A percentile compares a stretch with the other conserved stretches of the same genome.
These are phyloP conservation scores for Petunia hybrid DNA, from an alignment of 305 asterid genomes.

Conservation along the genomic window DNA sequence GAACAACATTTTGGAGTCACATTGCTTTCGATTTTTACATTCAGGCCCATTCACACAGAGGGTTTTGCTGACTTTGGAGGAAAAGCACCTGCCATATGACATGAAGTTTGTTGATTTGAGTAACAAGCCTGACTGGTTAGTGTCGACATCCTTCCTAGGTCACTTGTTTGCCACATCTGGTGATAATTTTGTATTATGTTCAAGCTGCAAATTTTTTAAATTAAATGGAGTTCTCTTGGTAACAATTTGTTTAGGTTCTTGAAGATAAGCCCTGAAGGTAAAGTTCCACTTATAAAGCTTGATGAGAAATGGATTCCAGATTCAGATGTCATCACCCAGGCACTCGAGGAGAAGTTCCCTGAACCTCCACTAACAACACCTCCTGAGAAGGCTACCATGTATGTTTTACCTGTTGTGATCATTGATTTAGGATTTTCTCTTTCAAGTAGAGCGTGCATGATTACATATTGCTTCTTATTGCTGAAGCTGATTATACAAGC, in stretches of 20 bases:
- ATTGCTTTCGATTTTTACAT: conserved; percentile 22
- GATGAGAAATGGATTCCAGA: conserved; percentile 93
- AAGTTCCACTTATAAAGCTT: conserved; percentile 85
- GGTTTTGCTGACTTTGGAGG: conserved; percentile 91
- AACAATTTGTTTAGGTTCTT: conserved; percentile 60
- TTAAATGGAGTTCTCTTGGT: not conserved
- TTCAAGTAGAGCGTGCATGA: not conserved
- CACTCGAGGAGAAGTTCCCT: conserved; percentile 87
- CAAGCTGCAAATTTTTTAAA: not conserved
- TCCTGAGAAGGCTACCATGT: conserved; percentile 83
- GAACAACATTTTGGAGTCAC: not conserved
- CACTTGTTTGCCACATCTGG: not conserved
- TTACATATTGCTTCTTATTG: not conserved
- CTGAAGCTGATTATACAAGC: not conserved
- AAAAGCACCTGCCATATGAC: conserved; percentile 82
- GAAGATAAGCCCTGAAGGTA: conserved; percentile 80
- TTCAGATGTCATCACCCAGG: conserved; percentile 89
- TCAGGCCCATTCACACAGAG: conserved; percentile 93
- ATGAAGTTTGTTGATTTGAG: conserved; percentile 74
- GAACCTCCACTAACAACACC: conserved; percentile 85
- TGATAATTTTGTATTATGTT: not conserved
- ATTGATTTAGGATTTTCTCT: conserved; percentile 17
- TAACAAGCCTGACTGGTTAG: conserved; percentile 92
- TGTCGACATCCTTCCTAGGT: not conserved
- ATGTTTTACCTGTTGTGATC: conserved; percentile 38